Conservation (phyloP, 1,139 yeast species). For the Candida albicans region DNA sequence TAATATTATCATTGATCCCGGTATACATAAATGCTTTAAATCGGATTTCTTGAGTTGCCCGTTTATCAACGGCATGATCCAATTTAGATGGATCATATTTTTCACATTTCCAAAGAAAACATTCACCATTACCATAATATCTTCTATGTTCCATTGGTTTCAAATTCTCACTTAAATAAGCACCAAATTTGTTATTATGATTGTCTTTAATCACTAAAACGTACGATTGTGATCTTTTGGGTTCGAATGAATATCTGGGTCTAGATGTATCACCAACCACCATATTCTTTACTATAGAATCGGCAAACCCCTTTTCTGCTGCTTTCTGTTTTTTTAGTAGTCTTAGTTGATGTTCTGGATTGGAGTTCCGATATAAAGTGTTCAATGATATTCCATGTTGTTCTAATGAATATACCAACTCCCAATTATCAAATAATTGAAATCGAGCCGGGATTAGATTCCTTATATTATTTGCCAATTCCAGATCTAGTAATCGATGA, state of each 20-base stretch:
- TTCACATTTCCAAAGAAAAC: constrained; percentile 83
- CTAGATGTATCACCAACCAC: constrained; percentile 23
- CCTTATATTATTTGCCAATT: constrained; percentile 74
- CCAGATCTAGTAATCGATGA: constrained; percentile 54
- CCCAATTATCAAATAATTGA: constrained; percentile 79
- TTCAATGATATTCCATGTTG: constrained; percentile 88
- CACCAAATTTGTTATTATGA: constrained; percentile 71
- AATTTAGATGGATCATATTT: constrained; percentile 23
- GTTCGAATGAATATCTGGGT: constrained; percentile 16
- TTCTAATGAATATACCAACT: constrained; percentile 74
- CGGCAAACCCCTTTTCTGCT: constrained; percentile 38
- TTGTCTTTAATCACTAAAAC: constrained; percentile 68
- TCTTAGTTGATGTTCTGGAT: constrained; percentile 33
- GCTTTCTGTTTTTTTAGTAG: constrained; percentile 19
- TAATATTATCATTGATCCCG: constrained; percentile 81
- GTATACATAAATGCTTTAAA: constrained; percentile 87
- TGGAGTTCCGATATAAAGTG: constrained; percentile 59
- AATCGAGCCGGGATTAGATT: constrained; percentile 72
- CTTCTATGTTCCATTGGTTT: constrained; percentile 68
- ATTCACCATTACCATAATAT: constrained; percentile 92
- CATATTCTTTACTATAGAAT: constrained; percentile 34
- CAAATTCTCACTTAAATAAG: constrained; percentile 74
- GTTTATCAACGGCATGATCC: constrained; percentile 12
- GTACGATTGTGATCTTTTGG: constrained; percentile 59
- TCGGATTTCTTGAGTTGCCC: constrained; percentile 23